Conservation (phyloP, 2,329 filamentous ascomycete genomes). For the Kalaharituber pfeilii region DNA sequence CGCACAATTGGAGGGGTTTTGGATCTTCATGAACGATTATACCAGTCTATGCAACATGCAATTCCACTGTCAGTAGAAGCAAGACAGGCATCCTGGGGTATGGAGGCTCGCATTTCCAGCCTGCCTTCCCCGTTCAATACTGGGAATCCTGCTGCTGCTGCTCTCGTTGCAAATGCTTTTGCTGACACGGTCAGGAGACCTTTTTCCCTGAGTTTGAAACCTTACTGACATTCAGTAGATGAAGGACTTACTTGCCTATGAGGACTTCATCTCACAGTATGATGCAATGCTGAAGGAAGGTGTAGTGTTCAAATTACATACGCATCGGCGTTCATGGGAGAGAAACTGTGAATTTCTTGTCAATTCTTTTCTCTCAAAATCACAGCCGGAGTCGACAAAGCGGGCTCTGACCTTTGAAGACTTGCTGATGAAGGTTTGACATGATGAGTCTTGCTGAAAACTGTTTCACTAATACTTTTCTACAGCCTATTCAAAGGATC, state of each 20-base stretch:
- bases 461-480: conserved; percentile 1
- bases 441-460: conserved; percentile 4
- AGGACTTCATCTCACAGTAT: conserved; percentile 82
- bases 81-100: conserved; percentile 10
- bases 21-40: conserved; percentile 64
- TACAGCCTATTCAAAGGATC: conserved; percentile 72
- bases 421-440: conserved; percentile 65
- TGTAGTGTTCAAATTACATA: conserved; percentile 9
- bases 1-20: conserved; percentile 64
- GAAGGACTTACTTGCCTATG: conserved; percentile 66
- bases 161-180: conserved; percentile 45
- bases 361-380: conserved; percentile 53
- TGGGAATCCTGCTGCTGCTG: conserved; percentile 42
- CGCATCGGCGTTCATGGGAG: conserved; percentile 61
- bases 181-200: conserved; percentile 37
- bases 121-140: conserved; percentile 20
- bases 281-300: conserved; percentile 69
- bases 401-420: conserved; percentile 72
- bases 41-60: conserved; percentile 52
- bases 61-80: conserved; percentile 44
- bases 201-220: conserved; percentile 1
- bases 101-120: conserved; percentile 12
- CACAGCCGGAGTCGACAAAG: conserved; percentile 43
- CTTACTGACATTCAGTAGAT: conserved; percentile 40
- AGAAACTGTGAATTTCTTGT: conserved; percentile 71